Conservation (phyloP, 208 protist species). For the Trypanosoma scelopori region DNA sequence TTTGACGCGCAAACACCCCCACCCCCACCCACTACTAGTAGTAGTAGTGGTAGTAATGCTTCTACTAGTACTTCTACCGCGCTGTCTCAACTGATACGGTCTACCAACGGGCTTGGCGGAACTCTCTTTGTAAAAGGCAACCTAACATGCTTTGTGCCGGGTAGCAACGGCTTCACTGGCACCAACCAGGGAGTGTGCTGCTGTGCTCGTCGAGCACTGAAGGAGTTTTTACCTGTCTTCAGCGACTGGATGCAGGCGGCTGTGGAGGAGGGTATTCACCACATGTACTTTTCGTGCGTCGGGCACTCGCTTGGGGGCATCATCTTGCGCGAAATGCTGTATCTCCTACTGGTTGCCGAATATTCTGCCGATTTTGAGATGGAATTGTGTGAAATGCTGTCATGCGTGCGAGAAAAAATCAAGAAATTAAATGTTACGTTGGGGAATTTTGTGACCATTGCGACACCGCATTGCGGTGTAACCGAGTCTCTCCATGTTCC, state of each 20-base stretch:
- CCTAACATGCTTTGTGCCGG: slow-evolving; percentile 49
- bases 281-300: slow-evolving; percentile 55
- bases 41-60: too few relatives aligned
- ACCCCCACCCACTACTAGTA: too few relatives aligned
- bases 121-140: slow-evolving; percentile 42
- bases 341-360: slow-evolving; percentile 36
- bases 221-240: slow-evolving; percentile 52
- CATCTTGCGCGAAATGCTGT: slow-evolving; percentile 66
- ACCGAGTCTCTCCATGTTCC: slow-evolving; percentile 50
- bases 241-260: slow-evolving; percentile 37
- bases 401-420: slow-evolving; percentile 33
- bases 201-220: slow-evolving; percentile 42
- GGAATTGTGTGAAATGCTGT: slow-evolving; percentile 25
- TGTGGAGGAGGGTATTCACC: slow-evolving; percentile 5
- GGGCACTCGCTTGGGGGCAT: slow-evolving; percentile 76
- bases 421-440: slow-evolving; percentile 33
- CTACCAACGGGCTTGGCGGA: slow-evolving; percentile 28
- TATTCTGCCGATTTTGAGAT: slow-evolving; percentile 23
- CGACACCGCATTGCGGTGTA: slow-evolving; percentile 66
- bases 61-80: too few relatives aligned
- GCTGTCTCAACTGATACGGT: background rate
- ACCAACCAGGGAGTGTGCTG: slow-evolving; percentile 38
- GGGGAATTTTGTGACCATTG: slow-evolving; percentile 65
- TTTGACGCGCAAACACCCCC: background rate
- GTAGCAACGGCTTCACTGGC: slow-evolving; percentile 45